Conservation (phyloP, 371 early-diverging fungal species). For the Mortierella sp. region DNA sequence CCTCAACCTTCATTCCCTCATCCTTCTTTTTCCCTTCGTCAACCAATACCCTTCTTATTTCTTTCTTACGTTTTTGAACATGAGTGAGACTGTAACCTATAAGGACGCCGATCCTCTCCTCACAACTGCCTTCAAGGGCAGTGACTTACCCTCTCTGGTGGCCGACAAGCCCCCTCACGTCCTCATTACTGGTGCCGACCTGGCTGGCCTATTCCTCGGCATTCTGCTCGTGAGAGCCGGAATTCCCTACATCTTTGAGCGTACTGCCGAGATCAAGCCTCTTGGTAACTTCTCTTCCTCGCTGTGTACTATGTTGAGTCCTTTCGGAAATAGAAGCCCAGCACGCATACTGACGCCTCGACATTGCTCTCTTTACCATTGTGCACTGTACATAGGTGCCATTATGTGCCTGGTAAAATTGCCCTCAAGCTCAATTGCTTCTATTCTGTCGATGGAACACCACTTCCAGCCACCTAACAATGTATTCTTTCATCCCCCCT, state of each 20-base stretch:
- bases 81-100: no score
- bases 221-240: constrained; percentile 10
- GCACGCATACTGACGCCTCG: not conserved
- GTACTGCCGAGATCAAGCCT: not conserved
- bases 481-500: not conserved
- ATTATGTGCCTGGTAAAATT: not conserved
- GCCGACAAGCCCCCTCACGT: not conserved
- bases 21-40: no score
- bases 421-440: not conserved
- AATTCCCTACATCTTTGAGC: constrained; percentile 22
- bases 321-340: not conserved
- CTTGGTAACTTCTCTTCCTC: constrained; percentile 3
- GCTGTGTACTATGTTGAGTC: no score
- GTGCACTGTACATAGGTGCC: not conserved
- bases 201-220: constrained; percentile 13
- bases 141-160: not conserved
- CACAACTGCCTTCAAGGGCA: not conserved
- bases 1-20: no score
- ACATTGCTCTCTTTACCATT: not conserved
- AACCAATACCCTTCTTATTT: no score
- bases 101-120: not conserved
- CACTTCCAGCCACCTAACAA: no score
- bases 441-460: no score
- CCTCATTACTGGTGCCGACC: constrained; percentile 9
- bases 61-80: no score